Base-by-base conservation (phyloP, 2,329 filamentous ascomycete species). In the Colletotrichum trifolii region DNA sequence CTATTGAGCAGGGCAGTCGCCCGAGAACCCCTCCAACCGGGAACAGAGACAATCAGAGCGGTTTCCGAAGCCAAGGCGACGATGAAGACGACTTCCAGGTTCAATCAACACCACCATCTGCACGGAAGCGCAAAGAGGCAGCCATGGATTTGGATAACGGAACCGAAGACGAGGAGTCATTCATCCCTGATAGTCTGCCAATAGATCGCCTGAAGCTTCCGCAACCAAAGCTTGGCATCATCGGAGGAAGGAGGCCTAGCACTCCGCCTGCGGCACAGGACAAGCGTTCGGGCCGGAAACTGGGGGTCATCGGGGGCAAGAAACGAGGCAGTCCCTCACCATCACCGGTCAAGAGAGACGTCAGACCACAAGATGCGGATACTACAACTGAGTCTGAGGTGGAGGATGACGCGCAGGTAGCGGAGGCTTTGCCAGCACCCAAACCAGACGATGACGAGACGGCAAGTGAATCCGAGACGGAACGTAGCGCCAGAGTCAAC, bases 71-170 rank as follows among this genome's bases (percentile, higher is more conserved):
- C 13, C 8, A 54, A 60, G 6, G 72, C 17, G 76, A 76, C 4
- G 79, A 82, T 10, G 81, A 82, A n/a, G 81, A 81, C 48, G 83
- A 84, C 60, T 86, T 86, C 52, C 80, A 86, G 67, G 75, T 85
- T 8, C 84, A 85, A 64, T 74, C 77, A 17, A 84, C 83, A 2
- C 83, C 83, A 3, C 78, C 80, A 12, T 75, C 75, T 11, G 69
- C 70, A 36, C 66, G 69, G 47, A 76, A 72, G 34, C 67, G 64
- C 50, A 54, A 60, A 39, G 61, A 50, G 43, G 67, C 45, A 53
- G 54, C 61, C 54, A 67, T 58, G 52, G 52, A 64, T n/a, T 72
- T 75, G 25, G 74, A 76, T 60, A 70, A 56, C 4, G 74, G 71
- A n/a, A 78, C 76, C 9, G 76, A 76, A 25, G 77, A 72, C 8